phyloP scores from a whole-genome alignment of 2,329 filamentous ascomycete genomes.

The Cercospora citrullina region DNA sequence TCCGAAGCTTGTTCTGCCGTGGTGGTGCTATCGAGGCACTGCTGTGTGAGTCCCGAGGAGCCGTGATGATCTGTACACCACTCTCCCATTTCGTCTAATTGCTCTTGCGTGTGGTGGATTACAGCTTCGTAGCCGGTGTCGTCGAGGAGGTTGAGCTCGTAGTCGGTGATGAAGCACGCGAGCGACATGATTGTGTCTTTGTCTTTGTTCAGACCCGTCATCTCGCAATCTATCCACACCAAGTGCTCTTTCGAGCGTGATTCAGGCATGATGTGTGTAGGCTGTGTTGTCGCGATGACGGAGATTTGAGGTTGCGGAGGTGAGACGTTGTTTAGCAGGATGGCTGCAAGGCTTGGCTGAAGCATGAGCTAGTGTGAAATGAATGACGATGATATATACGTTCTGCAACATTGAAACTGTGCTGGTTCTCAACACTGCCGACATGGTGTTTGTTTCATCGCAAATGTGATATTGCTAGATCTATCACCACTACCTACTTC shows the following conservation, averaged over 20 bases:
- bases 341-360: neutral
- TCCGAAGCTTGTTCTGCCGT: constrained; percentile 71
- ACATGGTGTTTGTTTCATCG: neutral
- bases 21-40: constrained; percentile 70
- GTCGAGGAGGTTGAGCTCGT: constrained; percentile 73
- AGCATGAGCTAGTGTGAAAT: neutral
- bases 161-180: constrained; percentile 65
- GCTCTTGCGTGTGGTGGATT: constrained; percentile 69
- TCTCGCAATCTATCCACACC: constrained; percentile 90
- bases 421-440: neutral
- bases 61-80: constrained; percentile 86
- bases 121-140: constrained; percentile 74
- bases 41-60: constrained; percentile 75
- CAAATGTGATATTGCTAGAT: too few species aligned
- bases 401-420: neutral
- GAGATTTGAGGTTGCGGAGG: neutral
- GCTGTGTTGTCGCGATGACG: neutral
- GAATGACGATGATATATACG: neutral
- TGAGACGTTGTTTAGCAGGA: neutral
- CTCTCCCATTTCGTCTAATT: constrained; percentile 76
- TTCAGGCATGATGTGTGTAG: constrained; percentile 40
- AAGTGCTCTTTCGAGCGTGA: constrained; percentile 63
- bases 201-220: constrained; percentile 74
- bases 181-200: constrained; percentile 31
- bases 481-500: neutral